Percentiles rank a stretch among this genome's conserved stretches.
phyloP scores from a whole-genome alignment of 768 basidiomycete species.

The Naganishia vaughanmartiniae region DNA sequence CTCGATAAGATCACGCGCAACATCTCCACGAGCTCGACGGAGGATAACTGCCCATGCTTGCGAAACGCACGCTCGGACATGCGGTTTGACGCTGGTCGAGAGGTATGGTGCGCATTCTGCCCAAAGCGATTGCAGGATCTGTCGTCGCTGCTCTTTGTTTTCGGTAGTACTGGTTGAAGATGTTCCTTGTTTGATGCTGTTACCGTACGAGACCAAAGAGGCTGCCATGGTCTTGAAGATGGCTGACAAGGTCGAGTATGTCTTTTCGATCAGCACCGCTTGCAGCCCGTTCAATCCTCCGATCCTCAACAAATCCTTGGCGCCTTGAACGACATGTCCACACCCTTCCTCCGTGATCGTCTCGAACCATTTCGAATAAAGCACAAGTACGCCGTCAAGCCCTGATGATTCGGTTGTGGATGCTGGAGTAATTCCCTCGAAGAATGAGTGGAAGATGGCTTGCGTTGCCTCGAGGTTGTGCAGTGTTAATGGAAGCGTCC shows the following conservation, averaged over 20 bases:
- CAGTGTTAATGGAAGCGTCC: conserved; percentile 48
- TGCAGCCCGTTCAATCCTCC: conserved; percentile 38
- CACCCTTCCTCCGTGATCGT: conserved; percentile 46
- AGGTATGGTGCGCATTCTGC: conserved; percentile 41
- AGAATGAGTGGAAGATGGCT: conserved; percentile 40
- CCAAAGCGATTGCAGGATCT: conserved; percentile 9
- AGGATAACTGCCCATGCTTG: conserved; percentile 84
- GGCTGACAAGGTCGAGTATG: conserved; percentile 47
- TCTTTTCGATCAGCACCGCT: conserved; percentile 46
- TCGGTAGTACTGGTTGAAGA: neutral
- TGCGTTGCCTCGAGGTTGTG: conserved; percentile 43
- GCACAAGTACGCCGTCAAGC: conserved; percentile 45
- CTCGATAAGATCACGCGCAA: conserved; percentile 60
- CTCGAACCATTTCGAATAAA: conserved; percentile 46
- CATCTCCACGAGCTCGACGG: conserved; percentile 65
- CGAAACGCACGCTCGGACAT: conserved; percentile 57
- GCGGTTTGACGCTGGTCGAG: conserved; percentile 22
- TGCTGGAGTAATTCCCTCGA: conserved; percentile 34
- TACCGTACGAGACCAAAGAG: conserved; percentile 22
- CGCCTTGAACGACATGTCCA: conserved; percentile 34
- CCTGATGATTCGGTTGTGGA: conserved; percentile 42
- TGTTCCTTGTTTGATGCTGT: neutral
- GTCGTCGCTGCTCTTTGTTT: conserved; percentile 27
- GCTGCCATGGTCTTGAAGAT: conserved; percentile 39
- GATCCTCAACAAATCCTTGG: conserved; percentile 28